A percentile compares a stretch with the other conserved stretches of the same genome.
phyloP scores from a whole-genome alignment of 768 basidiomycete species.

The Hericium alpestre region DNA sequence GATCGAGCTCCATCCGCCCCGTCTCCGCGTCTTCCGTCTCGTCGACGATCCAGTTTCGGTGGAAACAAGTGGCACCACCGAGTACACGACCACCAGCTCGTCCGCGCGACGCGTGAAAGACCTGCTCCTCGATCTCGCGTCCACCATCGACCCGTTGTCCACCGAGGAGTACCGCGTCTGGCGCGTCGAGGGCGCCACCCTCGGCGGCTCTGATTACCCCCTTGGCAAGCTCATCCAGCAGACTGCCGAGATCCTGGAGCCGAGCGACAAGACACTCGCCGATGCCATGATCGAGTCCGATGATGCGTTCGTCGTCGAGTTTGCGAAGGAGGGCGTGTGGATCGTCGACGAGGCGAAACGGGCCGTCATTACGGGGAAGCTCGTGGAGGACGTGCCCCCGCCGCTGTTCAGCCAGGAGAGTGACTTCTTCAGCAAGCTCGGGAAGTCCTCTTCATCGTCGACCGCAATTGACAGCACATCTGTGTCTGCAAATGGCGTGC shows the following conservation, averaged over 20 bases:
- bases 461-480: neutral
- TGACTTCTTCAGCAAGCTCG: conserved; percentile 13
- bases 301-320: conserved; percentile 73
- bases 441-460: conserved; percentile 2
- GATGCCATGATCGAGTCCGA: conserved; percentile 48
- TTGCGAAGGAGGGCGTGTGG: conserved; percentile 52
- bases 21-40: conserved; percentile 42
- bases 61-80: conserved; percentile 18
- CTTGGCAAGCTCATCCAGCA: conserved; percentile 10
- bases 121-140: conserved; percentile 20
- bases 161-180: conserved; percentile 45
- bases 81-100: conserved; percentile 35
- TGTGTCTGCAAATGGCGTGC: conserved; percentile 4
- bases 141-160: conserved; percentile 10
- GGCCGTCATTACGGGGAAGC: neutral
- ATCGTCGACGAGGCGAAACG: conserved; percentile 22
- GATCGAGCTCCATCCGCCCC: conserved; percentile 67
- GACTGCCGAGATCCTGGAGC: conserved; percentile 33
- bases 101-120: conserved; percentile 36
- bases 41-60: conserved; percentile 20
- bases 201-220: conserved; percentile 10
- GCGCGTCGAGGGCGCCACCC: conserved; percentile 31
- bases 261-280: conserved; percentile 40
- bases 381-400: conserved; percentile 3
- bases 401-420: conserved; percentile 14